Evolutionary conservation across 306 rosid species (phyloP).

Genomic region (Castanopsis chinensis): DNA sequence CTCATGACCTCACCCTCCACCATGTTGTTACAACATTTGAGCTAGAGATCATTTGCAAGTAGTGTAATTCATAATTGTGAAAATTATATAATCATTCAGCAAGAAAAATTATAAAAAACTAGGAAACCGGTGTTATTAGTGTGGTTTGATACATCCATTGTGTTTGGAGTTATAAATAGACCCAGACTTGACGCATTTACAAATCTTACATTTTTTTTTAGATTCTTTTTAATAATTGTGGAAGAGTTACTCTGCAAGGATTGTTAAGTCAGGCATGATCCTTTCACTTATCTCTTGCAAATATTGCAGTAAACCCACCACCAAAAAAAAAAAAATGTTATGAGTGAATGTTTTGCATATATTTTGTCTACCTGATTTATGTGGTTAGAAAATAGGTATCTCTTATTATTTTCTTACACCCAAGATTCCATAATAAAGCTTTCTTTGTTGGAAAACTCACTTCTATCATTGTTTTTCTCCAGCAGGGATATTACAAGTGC

Average conservation of each 20-base stretch:
- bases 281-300: not conserved
- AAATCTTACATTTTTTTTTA: not conserved
- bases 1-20: too few species aligned
- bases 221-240: not conserved
- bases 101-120: too few species aligned
- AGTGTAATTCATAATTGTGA: too few species aligned
- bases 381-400: not conserved
- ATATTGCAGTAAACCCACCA: not conserved
- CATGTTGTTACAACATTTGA: too few species aligned
- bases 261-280: not conserved
- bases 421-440: not conserved
- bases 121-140: too few species aligned
- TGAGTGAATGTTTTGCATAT: not conserved
- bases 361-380: not conserved
- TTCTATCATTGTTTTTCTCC: not conserved
- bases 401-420: not conserved
- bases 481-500: constrained; percentile 26
- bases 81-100: too few species aligned
- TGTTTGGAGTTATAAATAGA: too few species aligned
- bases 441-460: not conserved
- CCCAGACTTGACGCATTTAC: too few species aligned
- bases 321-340: too few species aligned
- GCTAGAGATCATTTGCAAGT: too few species aligned
- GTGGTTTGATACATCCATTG: too few species aligned
- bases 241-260: not conserved